Base-by-base conservation (phyloP, 345 rosid species). In the Eucalyptus regnans region DNA sequence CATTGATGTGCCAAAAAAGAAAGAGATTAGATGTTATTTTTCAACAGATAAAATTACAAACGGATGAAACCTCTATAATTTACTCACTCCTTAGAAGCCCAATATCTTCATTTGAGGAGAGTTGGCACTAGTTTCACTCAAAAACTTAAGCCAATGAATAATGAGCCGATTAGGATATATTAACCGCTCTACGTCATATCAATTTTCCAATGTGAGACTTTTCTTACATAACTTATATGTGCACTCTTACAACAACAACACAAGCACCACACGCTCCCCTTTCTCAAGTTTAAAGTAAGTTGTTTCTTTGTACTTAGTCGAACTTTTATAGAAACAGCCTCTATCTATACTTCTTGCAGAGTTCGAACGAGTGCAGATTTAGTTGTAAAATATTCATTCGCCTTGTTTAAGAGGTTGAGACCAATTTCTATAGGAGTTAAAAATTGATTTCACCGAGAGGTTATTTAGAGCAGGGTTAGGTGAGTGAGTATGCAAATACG, bases 171-270 rank as follows among this genome's bases (percentile, higher is more conserved):
- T 56, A 56, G 1, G 1, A 56, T 22, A 22, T 22, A 60, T 25
- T 25, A 60, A 2, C 1, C 0, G 0, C n/a, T 25, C 3, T 60
- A 11, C 1, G 1, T 12, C 4, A 11, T 11, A 25, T 56, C 12
- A 22, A 22, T 56, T 56, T 15, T 56, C 5, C 5, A 22, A 56
- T 0, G 5, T 56, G 1, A 9, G 60, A 56, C 60, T 56, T 56
- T 22, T 56, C 25, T 56, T 20, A 22, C 27, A 2, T 22, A 56
- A 56, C 60, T 56, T 22, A 54, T 54, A 20, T 54, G 60, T 22
- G 14, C 14, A 11, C 14, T 10, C n/a, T 56, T 25, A 9, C 12
- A 58, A 25, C 1, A 58, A 23, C 64, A 25, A 4, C 64, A 58
- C 14, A 25, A 25, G 15, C 66, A 60, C n/a, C 66, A 2, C 66